Evolutionary conservation across 805 yeast species (phyloP).

Genomic region (Saccharomycopsis sp.): DNA sequence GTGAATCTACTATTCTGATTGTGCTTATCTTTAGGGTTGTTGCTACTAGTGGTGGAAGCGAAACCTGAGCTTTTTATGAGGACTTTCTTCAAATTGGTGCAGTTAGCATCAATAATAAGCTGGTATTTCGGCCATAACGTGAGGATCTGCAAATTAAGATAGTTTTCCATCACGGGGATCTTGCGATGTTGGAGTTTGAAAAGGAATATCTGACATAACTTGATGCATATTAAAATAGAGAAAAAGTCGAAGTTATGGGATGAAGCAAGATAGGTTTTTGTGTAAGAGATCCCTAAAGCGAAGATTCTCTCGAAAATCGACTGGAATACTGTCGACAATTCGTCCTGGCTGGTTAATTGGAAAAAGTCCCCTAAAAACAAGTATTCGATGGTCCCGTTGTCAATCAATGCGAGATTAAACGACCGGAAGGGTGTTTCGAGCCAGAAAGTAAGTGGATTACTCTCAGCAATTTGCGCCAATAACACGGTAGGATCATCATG

Average conservation of each 20-base stretch:
- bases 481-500: conserved; percentile 57
- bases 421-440: conserved; percentile 69
- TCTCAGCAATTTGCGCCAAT: conserved; percentile 81
- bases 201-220: conserved; percentile 60
- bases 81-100: conserved; percentile 59
- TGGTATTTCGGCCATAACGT: conserved; percentile 85
- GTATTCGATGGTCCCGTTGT: conserved; percentile 73
- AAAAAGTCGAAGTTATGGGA: conserved; percentile 57
- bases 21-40: not conserved
- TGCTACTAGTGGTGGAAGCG: not conserved
- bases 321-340: conserved; percentile 23
- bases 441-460: conserved; percentile 57
- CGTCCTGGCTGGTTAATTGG: conserved; percentile 37
- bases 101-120: conserved; percentile 65
- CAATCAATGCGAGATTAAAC: conserved; percentile 65
- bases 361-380: conserved; percentile 69
- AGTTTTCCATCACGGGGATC: conserved; percentile 66
- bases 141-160: conserved; percentile 57
- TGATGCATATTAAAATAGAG: conserved; percentile 70
- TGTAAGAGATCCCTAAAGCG: conserved; percentile 41
- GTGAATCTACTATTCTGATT: conserved; percentile 17
- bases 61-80: conserved; percentile 29
- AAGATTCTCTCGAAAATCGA: conserved; percentile 49
- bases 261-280: conserved; percentile 32
- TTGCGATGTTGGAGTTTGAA: conserved; percentile 61